Evolutionary conservation across 108 stramenopile genomes (phyloP), one percentile per base, ranked within the genome.

Genomic region (Stephanodiscus triporus): DNA sequence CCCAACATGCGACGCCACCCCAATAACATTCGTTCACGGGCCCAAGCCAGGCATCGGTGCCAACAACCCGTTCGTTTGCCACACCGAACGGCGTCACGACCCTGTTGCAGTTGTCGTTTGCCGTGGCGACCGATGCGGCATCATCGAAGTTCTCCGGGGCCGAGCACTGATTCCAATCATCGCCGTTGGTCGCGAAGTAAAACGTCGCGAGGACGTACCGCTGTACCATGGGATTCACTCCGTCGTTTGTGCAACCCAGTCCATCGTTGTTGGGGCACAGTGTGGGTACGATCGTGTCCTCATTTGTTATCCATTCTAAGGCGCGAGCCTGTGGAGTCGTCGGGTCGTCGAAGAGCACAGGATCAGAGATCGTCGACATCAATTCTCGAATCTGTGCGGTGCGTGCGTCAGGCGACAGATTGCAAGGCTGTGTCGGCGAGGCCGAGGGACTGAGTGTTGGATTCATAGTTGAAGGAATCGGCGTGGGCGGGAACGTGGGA

Each of bases 241-340:
- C 58, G 3, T 38, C 29, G 16, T 16, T 17, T 29, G 45, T 43
- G 57, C 73, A 65, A 26, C 54, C 54, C 29, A 8, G 48, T 48
- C 48, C 70, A 26, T 59, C 73, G 36, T 20, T 5, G 34, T 59
- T 59, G 43, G 73, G 73, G 59, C 73, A 75, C 7, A 66, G 8
- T 9, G 80, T 47, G 76, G 88, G 42, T 77, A 68, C 42, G 0
- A 77, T 60, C 0, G 65, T 22, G 81, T 92, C 91, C 17, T 76
- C 77, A 56, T 84, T 77, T 10, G 87, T 77, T 43, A 92, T 57
- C 91, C 91, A 92, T 14, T 81, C 48, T n/a, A 88, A 75, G 9
- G 91, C 91, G 47, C 73, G 63, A 10, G 77, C 67, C 66, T 92
- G 91, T 4, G 82, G 81, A 27, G 86, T 66, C 10, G 57, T 27